Base-by-base conservation (phyloP, 805 yeast species). In the Helenozyma rhizophorensis region DNA sequence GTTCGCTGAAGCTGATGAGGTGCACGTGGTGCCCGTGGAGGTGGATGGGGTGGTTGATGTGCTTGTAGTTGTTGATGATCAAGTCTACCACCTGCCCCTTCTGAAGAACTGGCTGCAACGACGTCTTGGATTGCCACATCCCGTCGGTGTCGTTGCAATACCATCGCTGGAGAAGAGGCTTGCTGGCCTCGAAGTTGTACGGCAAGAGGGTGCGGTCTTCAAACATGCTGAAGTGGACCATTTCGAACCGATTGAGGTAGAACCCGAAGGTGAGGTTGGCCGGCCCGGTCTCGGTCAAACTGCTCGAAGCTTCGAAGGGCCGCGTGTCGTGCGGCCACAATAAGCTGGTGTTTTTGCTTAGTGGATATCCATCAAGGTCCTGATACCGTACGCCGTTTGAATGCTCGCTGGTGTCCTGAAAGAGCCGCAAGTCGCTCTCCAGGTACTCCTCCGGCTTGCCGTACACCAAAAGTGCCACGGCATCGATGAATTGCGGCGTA, bases 21-120 rank as follows among this genome's bases (percentile, higher is more conserved):
- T 56, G 56, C 39, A 59, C 54, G 15, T 47, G 42, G 32, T 60
- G 66, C 3, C 65, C 66, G 34, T 60, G 66, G 10, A 60, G 36
- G 32, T 60, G 66, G 21, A 58, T 45, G 7, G 66, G 66, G 37
- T 60, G 66, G 33, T 52, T 54, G 32, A 55, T 53, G 16, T 40
- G 36, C 16, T 50, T 42, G 34, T 40, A 44, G 33, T 58, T 59
- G 39, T 59, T 49, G 34, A 60, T 34, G 13, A 59, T 48, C 24
- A 60, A 40, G 32, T 60, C 66, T 18, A 58, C 56, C 3, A 49
- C 42, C 27, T 61, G 60, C 5, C 65, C 64, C 14, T 28, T 31
- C 18, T 45, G 41, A 14, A 57, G 19, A 36, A 21, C 23, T 18
- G 43, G 54, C 32, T 24, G 40, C 35, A 29, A 42, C 19, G 14